Percentiles rank a stretch among this genome's conserved stretches.
Evolutionary conservation across 257 asterid genomes (phyloP).

Genomic region (Lycium barbarum): DNA sequence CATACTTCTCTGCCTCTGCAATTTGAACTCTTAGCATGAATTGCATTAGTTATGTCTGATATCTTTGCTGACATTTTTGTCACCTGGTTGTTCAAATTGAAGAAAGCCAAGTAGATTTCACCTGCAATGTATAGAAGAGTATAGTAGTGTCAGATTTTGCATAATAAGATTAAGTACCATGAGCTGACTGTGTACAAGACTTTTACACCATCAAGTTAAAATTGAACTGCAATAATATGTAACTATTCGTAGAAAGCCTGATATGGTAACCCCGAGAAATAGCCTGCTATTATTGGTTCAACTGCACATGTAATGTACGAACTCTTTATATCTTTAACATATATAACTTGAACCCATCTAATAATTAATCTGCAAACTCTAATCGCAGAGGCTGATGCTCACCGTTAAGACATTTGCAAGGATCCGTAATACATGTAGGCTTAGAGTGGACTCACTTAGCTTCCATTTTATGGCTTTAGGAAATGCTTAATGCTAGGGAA

Average conservation of each 20-base stretch:
- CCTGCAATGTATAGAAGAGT: constrained; percentile 45
- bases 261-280: background rate
- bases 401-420: background rate
- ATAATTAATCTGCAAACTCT: constrained; percentile 3
- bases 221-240: background rate
- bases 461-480: constrained; percentile 11
- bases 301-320: background rate
- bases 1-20: constrained; percentile 78
- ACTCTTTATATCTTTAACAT: background rate
- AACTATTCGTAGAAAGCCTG: background rate
- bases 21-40: constrained; percentile 46
- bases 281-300: background rate
- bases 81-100: constrained; percentile 60
- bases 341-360: background rate
- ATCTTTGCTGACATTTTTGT: constrained; percentile 52
- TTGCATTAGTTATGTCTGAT: constrained; percentile 54
- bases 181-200: background rate
- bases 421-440: background rate
- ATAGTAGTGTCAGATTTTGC: background rate
- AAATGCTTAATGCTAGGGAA: background rate
- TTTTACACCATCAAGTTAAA: background rate
- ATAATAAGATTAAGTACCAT: background rate
- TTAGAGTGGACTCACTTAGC: constrained; percentile 2
- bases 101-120: constrained; percentile 77
- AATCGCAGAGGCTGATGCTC: background rate